Base-by-base conservation (phyloP, 2,329 filamentous ascomycete genomes). In the Fusarium dlaminii region DNA sequence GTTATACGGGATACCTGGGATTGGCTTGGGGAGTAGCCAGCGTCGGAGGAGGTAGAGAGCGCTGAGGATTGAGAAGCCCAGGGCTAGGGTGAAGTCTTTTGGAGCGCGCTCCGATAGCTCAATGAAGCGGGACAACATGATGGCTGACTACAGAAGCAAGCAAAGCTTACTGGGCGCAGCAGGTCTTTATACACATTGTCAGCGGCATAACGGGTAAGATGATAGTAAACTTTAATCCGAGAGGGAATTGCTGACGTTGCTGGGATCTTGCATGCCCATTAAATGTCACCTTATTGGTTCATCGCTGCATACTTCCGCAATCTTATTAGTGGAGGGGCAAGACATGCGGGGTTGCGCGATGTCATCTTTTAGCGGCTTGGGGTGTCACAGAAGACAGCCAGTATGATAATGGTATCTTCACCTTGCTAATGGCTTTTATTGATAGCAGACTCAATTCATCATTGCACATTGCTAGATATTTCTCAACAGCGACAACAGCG, bases 1-100 rank as follows among this genome's bases (percentile, higher is more conserved):
- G 17, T 75, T 75, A 9, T 68, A 68, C 0, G 73, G 72, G 15
- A 75, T 75, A 0, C 73, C 73, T 0, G 66, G 73, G 18, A 75
- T 66, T 3, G 73, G 73, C 6, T 71, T 75, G 6, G 73, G 73
- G 3, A 64, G 60, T 3, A 72, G 52, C 6, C 34, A 40, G 1
- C 68, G 56, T 17, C 55, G 32, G 2, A 70, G 17, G 1, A 65
- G 22, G 17, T 63, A 74, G 0, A 70, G n/a, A 2, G 57, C 15
- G 10, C 64, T 61, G 2, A 51, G 17, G 1, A 61, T 30, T 0
- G 59, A 40, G 18, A 68, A 37, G 20, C n/a, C 24, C 0, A 73
- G 14, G 4, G 57, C 59, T 17, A 66, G 0, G 8, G 32, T 30
- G 4, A 61, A 22, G 20, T 51, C 56, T 12, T 42, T 39, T 15